Conservation (phyloP, 2,329 filamentous ascomycete genomes). For the Beauveria pseudobassiana region DNA sequence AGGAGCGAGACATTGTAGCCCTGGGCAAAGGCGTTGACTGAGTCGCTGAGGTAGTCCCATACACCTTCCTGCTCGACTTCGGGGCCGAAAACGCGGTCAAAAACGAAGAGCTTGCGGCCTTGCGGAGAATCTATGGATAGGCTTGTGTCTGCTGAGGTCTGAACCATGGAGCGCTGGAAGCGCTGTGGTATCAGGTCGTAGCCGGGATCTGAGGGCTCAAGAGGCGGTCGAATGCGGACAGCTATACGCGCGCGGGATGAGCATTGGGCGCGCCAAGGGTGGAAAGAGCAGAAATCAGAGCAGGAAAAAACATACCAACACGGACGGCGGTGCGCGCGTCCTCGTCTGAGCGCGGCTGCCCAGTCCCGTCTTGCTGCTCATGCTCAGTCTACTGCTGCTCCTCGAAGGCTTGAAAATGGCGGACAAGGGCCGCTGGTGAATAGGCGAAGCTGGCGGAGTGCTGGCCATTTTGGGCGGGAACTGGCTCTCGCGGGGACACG, state of each 20-base stretch:
- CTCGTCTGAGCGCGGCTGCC: constrained; percentile 84
- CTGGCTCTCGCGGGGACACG: background rate
- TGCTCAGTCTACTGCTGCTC: constrained; percentile 80
- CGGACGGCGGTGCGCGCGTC: constrained; percentile 86
- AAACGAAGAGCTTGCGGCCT: constrained; percentile 90
- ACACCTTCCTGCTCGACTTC: constrained; percentile 80
- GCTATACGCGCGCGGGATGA: constrained; percentile 41
- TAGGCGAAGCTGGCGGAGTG: constrained; percentile 63
- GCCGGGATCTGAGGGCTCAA: constrained; percentile 77
- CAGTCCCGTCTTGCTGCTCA: constrained; percentile 66
- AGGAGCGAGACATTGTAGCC: constrained; percentile 98
- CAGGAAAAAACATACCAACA: constrained; percentile 66
- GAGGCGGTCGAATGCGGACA: constrained; percentile 83
- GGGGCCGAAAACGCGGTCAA: constrained; percentile 87
- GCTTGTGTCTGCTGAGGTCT: constrained; percentile 78
- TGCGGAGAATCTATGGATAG: constrained; percentile 85
- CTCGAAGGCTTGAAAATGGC: constrained; percentile 68
- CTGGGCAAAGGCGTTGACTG: constrained; percentile 81
- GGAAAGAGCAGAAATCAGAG: background rate
- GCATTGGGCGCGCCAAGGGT: background rate
- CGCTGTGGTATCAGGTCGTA: constrained; percentile 93
- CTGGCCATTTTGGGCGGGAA: constrained; percentile 46
- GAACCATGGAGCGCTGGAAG: constrained; percentile 88
- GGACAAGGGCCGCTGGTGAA: constrained; percentile 66
- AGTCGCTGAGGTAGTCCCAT: constrained; percentile 91